Evolutionary conservation across 768 basidiomycete genomes (phyloP), one percentile per base, ranked within the genome.

Genomic region (Tylopilus vinaceipallidus): DNA sequence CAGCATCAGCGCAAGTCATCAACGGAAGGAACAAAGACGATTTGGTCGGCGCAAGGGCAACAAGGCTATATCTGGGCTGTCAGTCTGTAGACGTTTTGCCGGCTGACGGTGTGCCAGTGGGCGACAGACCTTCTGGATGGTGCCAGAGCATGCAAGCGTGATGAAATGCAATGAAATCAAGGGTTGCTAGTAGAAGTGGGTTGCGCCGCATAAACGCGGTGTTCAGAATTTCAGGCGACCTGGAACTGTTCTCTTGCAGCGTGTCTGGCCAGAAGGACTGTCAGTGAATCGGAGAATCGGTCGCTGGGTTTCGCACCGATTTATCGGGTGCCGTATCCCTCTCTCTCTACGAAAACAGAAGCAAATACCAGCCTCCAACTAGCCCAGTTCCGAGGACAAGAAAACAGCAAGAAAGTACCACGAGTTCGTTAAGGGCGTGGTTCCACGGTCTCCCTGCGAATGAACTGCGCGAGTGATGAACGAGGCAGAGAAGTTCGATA

Each of bases 401-500:
- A 14, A 32, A 45, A 45, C 44, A 13, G 16, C 42, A 27, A 40
- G 44, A 49, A 46, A 29, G 41, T 26, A 34, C 8, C 24, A 16
- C 34, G 44, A 47, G 44, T 30, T 40, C 38, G 14, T 17, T 39
- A 45, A 29, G 29, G 48, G 45, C 33, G 34, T 42, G 47, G 43
- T 29, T 52, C 48, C 34, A 60, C 51, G 32, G 33, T 48, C 59
- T 29, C 23, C n/a, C 20, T 20, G 37, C 49, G 49, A 51, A 60
- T 49, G 55, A 54, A 57, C 41, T 32, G 46, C 49, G 52, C 41
- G 45, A 51, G 44, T 61, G 42, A 56, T 52, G 49, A 57, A 47
- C 59, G 52, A 60, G 59, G 55, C 59, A 57, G 41, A 49, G 54
- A 57, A 48, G 54, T 36, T 46, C 22, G 46, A 45, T 54, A 47